phyloP scores from a whole-genome alignment of 495 filamentous ascomycete species.

The Podospora conica region DNA sequence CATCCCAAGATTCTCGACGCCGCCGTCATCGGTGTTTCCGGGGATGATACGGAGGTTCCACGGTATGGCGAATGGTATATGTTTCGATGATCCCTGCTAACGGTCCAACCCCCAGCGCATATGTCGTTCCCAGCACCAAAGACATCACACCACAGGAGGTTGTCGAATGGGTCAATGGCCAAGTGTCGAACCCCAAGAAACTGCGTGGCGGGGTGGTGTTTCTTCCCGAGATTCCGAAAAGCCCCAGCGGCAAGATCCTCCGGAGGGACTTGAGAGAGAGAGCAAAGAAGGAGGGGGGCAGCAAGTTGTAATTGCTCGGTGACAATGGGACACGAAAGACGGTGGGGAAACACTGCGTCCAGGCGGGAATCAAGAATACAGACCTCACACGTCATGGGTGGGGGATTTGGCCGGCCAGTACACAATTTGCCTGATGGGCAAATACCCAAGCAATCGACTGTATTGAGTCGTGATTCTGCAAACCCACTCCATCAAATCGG shows the following conservation, averaged over 20 bases:
- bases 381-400: too few relatives aligned
- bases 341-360: not conserved
- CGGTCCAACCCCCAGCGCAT: slow-evolving; percentile 46
- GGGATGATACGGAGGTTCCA: slow-evolving; percentile 66
- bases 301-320: slow-evolving; percentile 14
- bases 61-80: slow-evolving; percentile 20
- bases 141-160: slow-evolving; percentile 24
- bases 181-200: slow-evolving; percentile 64
- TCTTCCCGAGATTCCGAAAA: slow-evolving; percentile 75
- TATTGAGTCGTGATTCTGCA: too few relatives aligned
- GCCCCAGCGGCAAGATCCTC: slow-evolving; percentile 74
- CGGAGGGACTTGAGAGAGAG: slow-evolving; percentile 49
- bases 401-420: too few relatives aligned
- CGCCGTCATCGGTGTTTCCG: slow-evolving; percentile 69
- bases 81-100: slow-evolving; percentile 1
- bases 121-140: slow-evolving; percentile 49
- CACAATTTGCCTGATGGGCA: not conserved
- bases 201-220: slow-evolving; percentile 73
- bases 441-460: not conserved
- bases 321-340: not conserved
- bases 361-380: not conserved
- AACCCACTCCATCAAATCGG: not conserved
- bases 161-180: slow-evolving; percentile 29
- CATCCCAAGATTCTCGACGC: slow-evolving; percentile 68
- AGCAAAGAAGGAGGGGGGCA: slow-evolving; percentile 21